Evolutionary conservation across 352 stramenopile genomes (phyloP), one percentile per base, ranked within the genome.

Genomic region (Pythium phragmitis): DNA sequence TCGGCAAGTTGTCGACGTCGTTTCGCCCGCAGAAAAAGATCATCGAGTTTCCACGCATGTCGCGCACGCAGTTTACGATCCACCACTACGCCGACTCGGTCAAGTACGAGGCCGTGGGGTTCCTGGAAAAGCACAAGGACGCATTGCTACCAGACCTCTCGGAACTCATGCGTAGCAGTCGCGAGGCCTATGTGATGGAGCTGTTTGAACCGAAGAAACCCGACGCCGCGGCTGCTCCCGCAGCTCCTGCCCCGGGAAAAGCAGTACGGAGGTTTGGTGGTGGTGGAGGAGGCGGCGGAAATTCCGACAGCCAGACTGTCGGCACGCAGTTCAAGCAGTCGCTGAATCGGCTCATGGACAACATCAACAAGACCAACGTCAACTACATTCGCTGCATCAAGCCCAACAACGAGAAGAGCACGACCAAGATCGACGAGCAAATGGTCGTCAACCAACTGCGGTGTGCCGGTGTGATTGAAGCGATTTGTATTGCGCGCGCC

Each of bases 371-470:
- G 49, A 99, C 96, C 7, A 91, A 98, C 53, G 95, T 98, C 1
- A 96, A 99, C 63, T 99, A 99, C 65, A 96, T 99, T 36, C 88
- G 97, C 17, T 99, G 97, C 72, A 96, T 99, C 61, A 99, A 99
- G 73, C 97, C 98, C 2, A 99, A 99, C 75, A 94, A 98, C 65
- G 80, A 88, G n/a, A 97, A 99, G 55, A 97, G 97, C 66, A 65
- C 82, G 2, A 61, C 67, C 4, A 74, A 80, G 71, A 84, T 99
- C 72, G 91, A 97, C 58, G 76, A 97, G 48, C 80, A 85, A 14
- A 91, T 98, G 76, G 86, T 98, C 7, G 89, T 98, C 13, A 91
- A 98, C 33, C 97, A 99, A 79, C 69, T 99, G 14, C 84, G 89
- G 16, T 99, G 99, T 68, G 96, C 96, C 71, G 98, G 98, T 76